Base-by-base conservation (phyloP, 1,139 yeast species). In the Zhuliangozyma parablackwelliae region DNA sequence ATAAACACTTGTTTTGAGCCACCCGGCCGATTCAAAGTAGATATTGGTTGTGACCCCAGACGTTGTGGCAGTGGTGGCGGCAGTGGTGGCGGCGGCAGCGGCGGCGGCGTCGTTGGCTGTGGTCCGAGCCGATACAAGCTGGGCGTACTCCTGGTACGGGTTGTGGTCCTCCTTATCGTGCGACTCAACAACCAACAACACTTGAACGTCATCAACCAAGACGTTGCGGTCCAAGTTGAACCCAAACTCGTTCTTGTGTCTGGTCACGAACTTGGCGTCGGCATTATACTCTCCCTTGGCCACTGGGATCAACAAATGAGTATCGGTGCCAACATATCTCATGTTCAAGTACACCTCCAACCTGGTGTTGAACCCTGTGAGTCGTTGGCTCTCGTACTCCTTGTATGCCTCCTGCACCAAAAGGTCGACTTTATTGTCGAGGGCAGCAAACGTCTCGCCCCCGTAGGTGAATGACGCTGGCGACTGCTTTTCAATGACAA, bases 241-340 rank as follows among this genome's bases (percentile, higher is more conserved):
- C 0, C 75, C 75, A 49, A 67, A 69, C 42, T 69, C 75, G 25
- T 46, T 46, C 31, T 50, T 48, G 43, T 69, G 72, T 44, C 66
- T 57, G 10, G 49, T 44, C 21, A 66, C 47, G 40, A 69, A 69
- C 32, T 46, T 49, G 10, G 42, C 31, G 33, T 52, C 64, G 11
- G 65, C 59, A 44, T 58, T 48, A 26, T 53, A 40, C 7, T 46
- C 53, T 5, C 49, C 54, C 5, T 45, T 50, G 1, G 25, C 31
- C 26, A 53, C 53, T 3, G 59, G 59, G 28, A 86, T 78, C 81
- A 89, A 82, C 45, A 90, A 65, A 32, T 83, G 82, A 3, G 96
- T 83, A 53, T 89, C 97, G 12, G 96, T 83, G 6, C 97, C 97
- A 43, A 79, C 78, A 56, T 86, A 90, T 50, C 94, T 72, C 71